phyloP scores from a whole-genome alignment of 495 filamentous ascomycete species.

The Hamigera avellanea region DNA sequence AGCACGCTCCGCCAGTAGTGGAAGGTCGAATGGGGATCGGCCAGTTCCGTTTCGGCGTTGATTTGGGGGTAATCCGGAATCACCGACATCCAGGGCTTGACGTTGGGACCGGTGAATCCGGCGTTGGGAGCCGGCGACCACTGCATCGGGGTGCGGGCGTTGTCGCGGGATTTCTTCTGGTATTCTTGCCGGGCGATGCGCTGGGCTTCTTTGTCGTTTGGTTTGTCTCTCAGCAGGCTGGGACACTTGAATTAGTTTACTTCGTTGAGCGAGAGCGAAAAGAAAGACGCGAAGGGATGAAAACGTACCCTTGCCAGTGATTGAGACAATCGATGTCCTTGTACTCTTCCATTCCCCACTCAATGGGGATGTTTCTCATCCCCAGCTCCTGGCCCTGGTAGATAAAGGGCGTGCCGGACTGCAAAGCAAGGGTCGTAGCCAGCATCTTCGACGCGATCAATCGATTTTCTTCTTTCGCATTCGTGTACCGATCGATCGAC shows the following conservation, averaged over 20 bases:
- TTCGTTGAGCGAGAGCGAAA: background rate
- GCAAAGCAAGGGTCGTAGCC: slow-evolving; percentile 42
- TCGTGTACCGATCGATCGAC: slow-evolving; percentile 48
- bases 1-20: slow-evolving; percentile 43
- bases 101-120: slow-evolving; percentile 38
- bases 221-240: slow-evolving; percentile 25
- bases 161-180: slow-evolving; percentile 43
- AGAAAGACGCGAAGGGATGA: background rate
- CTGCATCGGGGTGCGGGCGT: slow-evolving; percentile 44
- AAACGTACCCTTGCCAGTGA: slow-evolving; percentile 42
- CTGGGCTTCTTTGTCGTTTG: slow-evolving; percentile 21
- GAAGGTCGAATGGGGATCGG: slow-evolving; percentile 34
- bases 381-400: slow-evolving; percentile 73
- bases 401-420: slow-evolving; percentile 59
- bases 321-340: slow-evolving; percentile 61
- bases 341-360: slow-evolving; percentile 58
- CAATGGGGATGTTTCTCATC: slow-evolving; percentile 55
- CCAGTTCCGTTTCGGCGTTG: slow-evolving; percentile 40
- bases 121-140: slow-evolving; percentile 38
- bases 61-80: slow-evolving; percentile 37
- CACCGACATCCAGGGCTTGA: slow-evolving; percentile 52
- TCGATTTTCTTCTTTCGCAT: slow-evolving; percentile 34
- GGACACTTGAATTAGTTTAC: background rate
- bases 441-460: slow-evolving; percentile 48
- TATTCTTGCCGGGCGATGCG: slow-evolving; percentile 26